A percentile compares a stretch with the other conserved stretches of the same genome.
Evolutionary conservation across 257 asterid genomes (phyloP).

Genomic region (Datura wrightii): DNA sequence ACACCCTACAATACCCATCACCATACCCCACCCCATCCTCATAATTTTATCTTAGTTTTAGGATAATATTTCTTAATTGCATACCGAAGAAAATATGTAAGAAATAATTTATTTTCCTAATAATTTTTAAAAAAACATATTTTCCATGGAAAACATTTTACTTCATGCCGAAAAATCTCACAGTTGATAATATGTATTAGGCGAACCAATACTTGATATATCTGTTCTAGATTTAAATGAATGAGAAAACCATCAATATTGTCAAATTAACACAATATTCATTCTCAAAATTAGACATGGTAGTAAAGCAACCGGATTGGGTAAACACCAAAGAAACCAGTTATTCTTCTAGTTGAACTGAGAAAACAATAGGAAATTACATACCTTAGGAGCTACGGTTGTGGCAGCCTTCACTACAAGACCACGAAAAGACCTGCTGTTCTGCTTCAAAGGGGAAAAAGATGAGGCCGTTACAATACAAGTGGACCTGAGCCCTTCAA

Average conservation of each 20-base stretch:
- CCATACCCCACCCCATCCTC: no score
- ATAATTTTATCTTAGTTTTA: no score
- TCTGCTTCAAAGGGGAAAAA: conserved; percentile 58
- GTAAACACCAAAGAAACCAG: not conserved
- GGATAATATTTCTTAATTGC: no score
- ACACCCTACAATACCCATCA: no score
- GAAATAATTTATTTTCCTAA: no score
- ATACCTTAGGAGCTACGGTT: conserved; percentile 88
- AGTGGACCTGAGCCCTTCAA: conserved; percentile 77
- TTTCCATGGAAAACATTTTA: no score
- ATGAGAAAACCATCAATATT: not conserved
- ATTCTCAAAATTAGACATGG: not conserved
- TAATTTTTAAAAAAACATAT: no score
- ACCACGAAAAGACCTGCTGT: conserved; percentile 55
- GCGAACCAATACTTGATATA: not conserved
- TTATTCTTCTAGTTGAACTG: not conserved
- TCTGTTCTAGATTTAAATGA: not conserved
- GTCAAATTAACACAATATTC: not conserved
- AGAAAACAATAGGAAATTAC: not conserved
- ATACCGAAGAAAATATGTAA: no score
- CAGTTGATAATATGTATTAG: not conserved
- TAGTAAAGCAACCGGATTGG: not conserved
- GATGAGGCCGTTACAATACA: conserved; percentile 49
- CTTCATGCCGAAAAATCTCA: no score
- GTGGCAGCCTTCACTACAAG: conserved; percentile 91